Conservation (phyloP, 345 rosid species). For the Mallotus nudiflorus region DNA sequence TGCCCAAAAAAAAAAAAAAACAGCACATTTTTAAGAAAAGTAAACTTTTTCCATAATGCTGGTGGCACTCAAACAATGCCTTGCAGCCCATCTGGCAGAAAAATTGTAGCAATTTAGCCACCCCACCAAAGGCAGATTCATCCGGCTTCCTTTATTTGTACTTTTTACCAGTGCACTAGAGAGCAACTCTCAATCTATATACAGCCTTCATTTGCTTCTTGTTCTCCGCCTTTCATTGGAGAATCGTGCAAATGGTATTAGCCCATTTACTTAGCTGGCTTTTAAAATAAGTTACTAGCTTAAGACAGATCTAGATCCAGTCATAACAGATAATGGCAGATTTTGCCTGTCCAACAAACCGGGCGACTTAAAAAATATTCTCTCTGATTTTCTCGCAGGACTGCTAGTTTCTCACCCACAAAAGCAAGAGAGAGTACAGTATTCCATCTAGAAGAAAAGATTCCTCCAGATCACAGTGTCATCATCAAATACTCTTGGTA, state of each 20-base stretch:
- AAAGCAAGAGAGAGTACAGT: slow-evolving; percentile 28
- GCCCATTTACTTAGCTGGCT: not conserved
- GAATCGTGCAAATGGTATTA: not conserved
- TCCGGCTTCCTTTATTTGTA: not conserved
- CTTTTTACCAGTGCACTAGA: not conserved
- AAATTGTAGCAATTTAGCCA: not conserved
- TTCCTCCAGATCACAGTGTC: slow-evolving; percentile 33
- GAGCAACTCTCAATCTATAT: not conserved
- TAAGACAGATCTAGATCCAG: slow-evolving; percentile 25
- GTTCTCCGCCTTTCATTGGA: not conserved
- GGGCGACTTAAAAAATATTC: slow-evolving; percentile 7
- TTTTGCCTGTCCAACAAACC: slow-evolving; percentile 8
- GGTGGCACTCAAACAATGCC: not conserved
- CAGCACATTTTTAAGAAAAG: not conserved
- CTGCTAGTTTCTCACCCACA: slow-evolving; percentile 8
- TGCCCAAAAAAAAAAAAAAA: too few species aligned
- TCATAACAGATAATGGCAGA: slow-evolving; percentile 13
- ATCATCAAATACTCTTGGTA: slow-evolving; percentile 27
- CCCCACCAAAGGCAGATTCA: not conserved
- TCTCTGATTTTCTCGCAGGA: slow-evolving; percentile 11
- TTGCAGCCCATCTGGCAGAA: not conserved
- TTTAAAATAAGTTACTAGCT: slow-evolving; percentile 15
- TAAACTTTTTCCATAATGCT: not conserved
- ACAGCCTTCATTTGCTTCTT: not conserved
- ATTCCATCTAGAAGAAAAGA: slow-evolving; percentile 29